Conservation (phyloP, 192 early-diverging fungal species). For the Umbelopsis ramanniana region DNA sequence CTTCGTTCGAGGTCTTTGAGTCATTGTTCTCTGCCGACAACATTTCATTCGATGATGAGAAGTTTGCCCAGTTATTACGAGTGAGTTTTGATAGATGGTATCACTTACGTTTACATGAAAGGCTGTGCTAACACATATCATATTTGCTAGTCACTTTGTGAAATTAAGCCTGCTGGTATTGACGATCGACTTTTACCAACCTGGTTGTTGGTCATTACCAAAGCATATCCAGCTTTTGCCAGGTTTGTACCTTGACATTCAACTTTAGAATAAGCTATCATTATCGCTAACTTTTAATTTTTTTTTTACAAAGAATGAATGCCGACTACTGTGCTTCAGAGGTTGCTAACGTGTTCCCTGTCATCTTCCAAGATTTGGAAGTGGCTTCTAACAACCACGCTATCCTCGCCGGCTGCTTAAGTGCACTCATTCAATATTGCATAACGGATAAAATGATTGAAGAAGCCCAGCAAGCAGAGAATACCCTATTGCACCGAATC, state of each 20-base stretch:
- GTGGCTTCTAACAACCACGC: slow-evolving; percentile 50
- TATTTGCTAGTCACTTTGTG: slow-evolving; percentile 56
- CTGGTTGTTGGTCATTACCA: slow-evolving; percentile 83
- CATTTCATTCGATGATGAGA: slow-evolving; percentile 44
- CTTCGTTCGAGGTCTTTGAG: slow-evolving; percentile 77
- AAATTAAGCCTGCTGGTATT: slow-evolving; percentile 82
- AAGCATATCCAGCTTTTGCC: slow-evolving; percentile 74
- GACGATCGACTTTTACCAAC: slow-evolving; percentile 81
- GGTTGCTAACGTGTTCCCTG: slow-evolving; percentile 59
- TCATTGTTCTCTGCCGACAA: slow-evolving; percentile 57
- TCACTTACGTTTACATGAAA: background rate
- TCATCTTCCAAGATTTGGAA: slow-evolving; percentile 70
- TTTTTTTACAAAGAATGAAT: slow-evolving; percentile 41
- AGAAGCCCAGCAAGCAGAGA: slow-evolving; percentile 46
- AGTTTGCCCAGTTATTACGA: slow-evolving; percentile 33
- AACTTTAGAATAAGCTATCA: background rate
- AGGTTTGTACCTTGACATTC: slow-evolving; percentile 34
- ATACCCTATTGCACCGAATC: slow-evolving; percentile 52
- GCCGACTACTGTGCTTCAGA: slow-evolving; percentile 52
- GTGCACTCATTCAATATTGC: slow-evolving; percentile 71
- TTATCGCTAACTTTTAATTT: background rate
- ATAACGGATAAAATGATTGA: slow-evolving; percentile 79
- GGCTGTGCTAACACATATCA: background rate
- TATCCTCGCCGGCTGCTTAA: slow-evolving; percentile 70
- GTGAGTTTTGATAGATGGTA: slow-evolving; percentile 25